These are phyloP conservation scores for Colletotrichum lupini DNA, from an alignment of 2,329 filamentous ascomycete species.

Conservation along the genomic window DNA sequence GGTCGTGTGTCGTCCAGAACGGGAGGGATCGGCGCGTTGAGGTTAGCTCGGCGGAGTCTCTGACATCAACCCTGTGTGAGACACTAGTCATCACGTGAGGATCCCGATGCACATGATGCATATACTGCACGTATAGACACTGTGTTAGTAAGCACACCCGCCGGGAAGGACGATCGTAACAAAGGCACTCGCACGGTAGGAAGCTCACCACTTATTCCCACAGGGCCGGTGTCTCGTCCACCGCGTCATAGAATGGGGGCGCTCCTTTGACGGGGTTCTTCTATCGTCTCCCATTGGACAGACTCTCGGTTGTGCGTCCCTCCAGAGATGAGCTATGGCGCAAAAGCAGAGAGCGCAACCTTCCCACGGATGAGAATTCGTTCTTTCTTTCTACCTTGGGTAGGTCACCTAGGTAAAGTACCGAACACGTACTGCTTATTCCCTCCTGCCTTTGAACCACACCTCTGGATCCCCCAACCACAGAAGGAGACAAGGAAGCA, in stretches of 20 bases:
- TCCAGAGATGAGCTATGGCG: conserved; percentile 11
- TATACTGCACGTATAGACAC: neutral
- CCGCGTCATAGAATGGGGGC: conserved; percentile 29
- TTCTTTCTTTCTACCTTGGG: no score
- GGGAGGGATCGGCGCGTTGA: conserved; percentile 34
- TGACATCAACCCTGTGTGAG: conserved; percentile 37
- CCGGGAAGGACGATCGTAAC: accelerated
- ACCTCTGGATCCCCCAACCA: neutral
- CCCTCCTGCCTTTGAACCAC: neutral
- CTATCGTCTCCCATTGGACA: conserved; percentile 9
- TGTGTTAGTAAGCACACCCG: no score
- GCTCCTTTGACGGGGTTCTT: conserved; percentile 22
- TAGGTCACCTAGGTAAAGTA: neutral
- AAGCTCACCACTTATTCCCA: neutral
- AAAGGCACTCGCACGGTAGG: neutral
- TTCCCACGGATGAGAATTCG: neutral
- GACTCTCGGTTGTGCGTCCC: conserved; percentile 7
- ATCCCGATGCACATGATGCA: neutral
- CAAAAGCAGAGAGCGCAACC: neutral
- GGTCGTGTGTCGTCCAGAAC: conserved; percentile 34
- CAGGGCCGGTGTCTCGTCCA: conserved; percentile 1
- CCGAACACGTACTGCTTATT: neutral
- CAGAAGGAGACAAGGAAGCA: neutral
- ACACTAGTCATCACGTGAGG: neutral
- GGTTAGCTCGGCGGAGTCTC: conserved; percentile 11